Evolutionary conservation across 768 basidiomycete species (phyloP).

Genomic region (Tubosaeta sp.): DNA sequence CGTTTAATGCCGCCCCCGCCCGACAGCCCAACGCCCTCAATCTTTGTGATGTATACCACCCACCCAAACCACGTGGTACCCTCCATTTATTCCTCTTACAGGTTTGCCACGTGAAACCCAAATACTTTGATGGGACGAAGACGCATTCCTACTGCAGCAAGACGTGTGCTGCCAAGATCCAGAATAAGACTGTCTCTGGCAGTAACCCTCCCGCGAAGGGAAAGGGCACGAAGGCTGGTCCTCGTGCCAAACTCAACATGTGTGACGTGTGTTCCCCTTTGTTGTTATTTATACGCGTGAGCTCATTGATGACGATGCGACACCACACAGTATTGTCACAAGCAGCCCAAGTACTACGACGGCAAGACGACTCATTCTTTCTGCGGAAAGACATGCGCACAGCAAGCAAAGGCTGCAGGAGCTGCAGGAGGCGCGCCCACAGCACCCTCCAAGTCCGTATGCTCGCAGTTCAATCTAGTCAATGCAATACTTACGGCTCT

Average conservation of each 20-base stretch:
- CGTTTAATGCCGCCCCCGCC: conserved; percentile 3
- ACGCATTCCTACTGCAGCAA: conserved; percentile 58
- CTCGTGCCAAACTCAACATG: conserved; percentile 33
- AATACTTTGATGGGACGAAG: conserved; percentile 51
- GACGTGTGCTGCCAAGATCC: conserved; percentile 49
- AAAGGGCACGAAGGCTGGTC: conserved; percentile 21
- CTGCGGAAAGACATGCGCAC: conserved; percentile 61
- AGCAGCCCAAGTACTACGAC: conserved; percentile 56
- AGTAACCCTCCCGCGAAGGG: conserved; percentile 26
- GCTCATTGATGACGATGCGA: conserved; percentile 5
- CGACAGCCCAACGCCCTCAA: conserved; percentile 27
- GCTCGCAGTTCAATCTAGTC: conserved; percentile 16
- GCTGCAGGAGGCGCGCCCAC: conserved; percentile 17
- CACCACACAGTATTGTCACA: conserved; percentile 48
- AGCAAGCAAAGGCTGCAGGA: conserved; percentile 36
- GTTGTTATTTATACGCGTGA: background rate
- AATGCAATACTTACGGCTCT: conserved; percentile 30
- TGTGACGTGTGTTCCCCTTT: conserved; percentile 43
- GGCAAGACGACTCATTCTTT: conserved; percentile 56
- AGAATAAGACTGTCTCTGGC: conserved; percentile 26
- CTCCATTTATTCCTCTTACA: conserved; percentile 20
- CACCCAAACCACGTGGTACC: conserved; percentile 1
- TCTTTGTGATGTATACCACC: conserved; percentile 48
- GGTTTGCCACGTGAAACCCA: conserved; percentile 55
- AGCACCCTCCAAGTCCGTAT: conserved; percentile 31